Evolutionary conservation across 306 rosid species (phyloP).

Genomic region (Erythrophleum fordii): DNA sequence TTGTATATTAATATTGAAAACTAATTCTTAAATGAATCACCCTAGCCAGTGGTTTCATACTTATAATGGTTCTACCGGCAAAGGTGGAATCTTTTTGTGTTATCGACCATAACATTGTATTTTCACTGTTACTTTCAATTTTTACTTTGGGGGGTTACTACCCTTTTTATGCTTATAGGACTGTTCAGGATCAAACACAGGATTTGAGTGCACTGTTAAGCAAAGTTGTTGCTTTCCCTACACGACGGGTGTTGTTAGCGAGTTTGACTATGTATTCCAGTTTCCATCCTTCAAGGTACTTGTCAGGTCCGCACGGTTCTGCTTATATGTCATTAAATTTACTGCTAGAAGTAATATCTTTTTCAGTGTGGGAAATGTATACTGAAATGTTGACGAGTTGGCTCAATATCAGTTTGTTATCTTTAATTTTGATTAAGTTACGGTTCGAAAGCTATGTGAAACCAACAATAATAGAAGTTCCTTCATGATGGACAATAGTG

Average conservation of each 20-base stretch:
- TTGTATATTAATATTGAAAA: background rate
- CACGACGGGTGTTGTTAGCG: constrained; percentile 71
- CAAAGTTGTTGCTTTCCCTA: constrained; percentile 47
- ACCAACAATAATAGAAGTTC: constrained; percentile 11
- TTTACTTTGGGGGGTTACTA: constrained; percentile 19
- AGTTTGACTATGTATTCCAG: constrained; percentile 64
- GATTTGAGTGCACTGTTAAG: constrained; percentile 46
- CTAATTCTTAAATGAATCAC: background rate
- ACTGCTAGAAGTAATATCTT: background rate
- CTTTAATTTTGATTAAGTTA: background rate
- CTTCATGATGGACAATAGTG: background rate
- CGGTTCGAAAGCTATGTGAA: background rate
- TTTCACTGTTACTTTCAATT: constrained; percentile 9
- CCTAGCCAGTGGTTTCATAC: constrained; percentile 3
- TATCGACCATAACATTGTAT: background rate
- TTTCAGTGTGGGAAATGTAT: constrained; percentile 2
- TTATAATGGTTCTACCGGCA: background rate
- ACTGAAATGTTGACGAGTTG: background rate
- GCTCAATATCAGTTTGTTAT: background rate
- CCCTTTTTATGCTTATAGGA: constrained; percentile 43
- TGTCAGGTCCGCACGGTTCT: constrained; percentile 80
- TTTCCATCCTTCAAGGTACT: constrained; percentile 89
- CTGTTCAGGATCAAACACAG: constrained; percentile 48
- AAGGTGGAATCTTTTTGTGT: constrained; percentile 32
- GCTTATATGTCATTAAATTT: constrained; percentile 27